Evolutionary conservation across 2,329 filamentous ascomycete species (phyloP).

Genomic region (Trichophyton schoenleinii): DNA sequence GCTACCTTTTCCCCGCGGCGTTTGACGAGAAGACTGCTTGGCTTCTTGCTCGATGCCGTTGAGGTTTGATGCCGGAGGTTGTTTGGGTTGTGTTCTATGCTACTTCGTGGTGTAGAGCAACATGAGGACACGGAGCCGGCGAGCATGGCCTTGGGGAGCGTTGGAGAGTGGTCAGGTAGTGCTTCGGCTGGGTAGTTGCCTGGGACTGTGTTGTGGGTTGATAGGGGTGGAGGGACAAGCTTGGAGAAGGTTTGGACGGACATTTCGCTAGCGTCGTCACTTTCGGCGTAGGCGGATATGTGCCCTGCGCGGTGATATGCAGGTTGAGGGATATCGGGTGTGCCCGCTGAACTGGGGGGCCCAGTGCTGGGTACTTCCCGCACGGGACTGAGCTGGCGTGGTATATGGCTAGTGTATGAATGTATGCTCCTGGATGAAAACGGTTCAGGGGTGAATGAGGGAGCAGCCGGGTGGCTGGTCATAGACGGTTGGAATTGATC

Average conservation of each 20-base stretch:
- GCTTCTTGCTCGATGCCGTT: neutral
- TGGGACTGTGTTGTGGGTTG: neutral
- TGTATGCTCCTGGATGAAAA: neutral
- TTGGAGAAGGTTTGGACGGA: neutral
- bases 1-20: constrained; percentile 15
- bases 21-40: constrained; percentile 15
- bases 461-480: neutral
- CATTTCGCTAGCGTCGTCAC: neutral
- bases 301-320: neutral
- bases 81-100: neutral
- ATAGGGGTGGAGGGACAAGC: neutral
- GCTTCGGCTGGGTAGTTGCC: neutral
- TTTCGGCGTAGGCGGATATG: neutral
- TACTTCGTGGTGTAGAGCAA: neutral
- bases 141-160: neutral
- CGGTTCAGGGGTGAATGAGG: neutral
- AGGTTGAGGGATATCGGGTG: neutral
- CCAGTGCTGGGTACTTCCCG: constrained; percentile 1
- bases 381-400: constrained; percentile 2
- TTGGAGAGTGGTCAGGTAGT: neutral
- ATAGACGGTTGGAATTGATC: neutral
- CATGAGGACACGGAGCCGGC: neutral
- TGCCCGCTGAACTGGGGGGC: neutral
- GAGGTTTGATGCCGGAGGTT: neutral
- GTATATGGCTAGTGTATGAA: neutral